Percentiles rank a stretch among this genome's conserved stretches.
These are phyloP conservation scores for Papiliotrema fonsecae DNA, from an alignment of 1,284 basidiomycete genomes.

Conservation along the genomic window DNA sequence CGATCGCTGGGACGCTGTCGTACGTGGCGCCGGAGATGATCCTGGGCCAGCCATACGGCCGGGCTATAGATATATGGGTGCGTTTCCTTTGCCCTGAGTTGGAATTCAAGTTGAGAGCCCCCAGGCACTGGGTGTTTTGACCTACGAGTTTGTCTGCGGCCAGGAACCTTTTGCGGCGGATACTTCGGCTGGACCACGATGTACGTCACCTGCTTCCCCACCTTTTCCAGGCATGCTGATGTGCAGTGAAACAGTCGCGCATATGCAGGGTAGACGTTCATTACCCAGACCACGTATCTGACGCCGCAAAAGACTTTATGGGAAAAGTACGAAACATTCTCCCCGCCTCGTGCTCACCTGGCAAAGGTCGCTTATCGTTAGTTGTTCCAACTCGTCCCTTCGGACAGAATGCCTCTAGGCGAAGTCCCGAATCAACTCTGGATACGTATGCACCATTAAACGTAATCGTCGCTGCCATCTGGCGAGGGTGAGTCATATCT, in stretches of 20 bases:
- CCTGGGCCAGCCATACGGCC: slow-evolving; percentile 54
- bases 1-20: slow-evolving; percentile 87
- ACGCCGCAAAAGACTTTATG: slow-evolving; percentile 63
- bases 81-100: not conserved
- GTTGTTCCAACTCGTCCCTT: slow-evolving; percentile 2
- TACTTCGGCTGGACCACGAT: slow-evolving; percentile 18
- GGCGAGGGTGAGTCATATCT: not conserved
- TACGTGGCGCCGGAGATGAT: slow-evolving; percentile 98
- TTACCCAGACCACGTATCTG: slow-evolving; percentile 60
- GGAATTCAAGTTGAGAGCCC: slow-evolving; percentile 57
- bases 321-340: slow-evolving; percentile 49
- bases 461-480: not conserved
- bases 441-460: slow-evolving; percentile 5
- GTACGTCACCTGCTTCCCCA: slow-evolving; percentile 23
- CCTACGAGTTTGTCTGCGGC: slow-evolving; percentile 89
- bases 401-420: slow-evolving; percentile 4
- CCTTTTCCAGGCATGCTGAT: too few relatives aligned
- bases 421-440: slow-evolving; percentile 3
- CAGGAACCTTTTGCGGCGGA: slow-evolving; percentile 81
- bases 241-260: slow-evolving; percentile 31
- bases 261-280: slow-evolving; percentile 61
- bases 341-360: not conserved
- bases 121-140: slow-evolving; percentile 93
- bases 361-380: not conserved
- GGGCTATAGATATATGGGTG: slow-evolving; percentile 40